Evolutionary conservation across 192 early-diverging fungal genomes (phyloP), one percentile per base, ranked within the genome.

Genomic region (Coemansia umbellata): DNA sequence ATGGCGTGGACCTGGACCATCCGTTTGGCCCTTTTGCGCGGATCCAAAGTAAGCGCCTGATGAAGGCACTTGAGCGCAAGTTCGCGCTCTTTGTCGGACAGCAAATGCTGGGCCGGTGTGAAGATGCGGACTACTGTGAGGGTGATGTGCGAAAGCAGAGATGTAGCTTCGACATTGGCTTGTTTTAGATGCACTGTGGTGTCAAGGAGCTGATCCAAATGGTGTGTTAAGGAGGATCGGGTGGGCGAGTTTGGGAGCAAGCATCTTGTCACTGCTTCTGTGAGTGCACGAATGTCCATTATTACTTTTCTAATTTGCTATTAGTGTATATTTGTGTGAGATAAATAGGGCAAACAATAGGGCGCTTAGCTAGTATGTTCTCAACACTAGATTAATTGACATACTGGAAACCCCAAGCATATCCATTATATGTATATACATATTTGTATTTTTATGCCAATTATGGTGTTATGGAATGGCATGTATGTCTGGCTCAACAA

Each of bases 11-110:
- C 68, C 10, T 64, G 28, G 2, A 14, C 6, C 52, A 64, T 43
- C 1, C 40, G 66, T 14, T 42, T 3, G 2, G 7, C 15, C 18
- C n/a, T 27, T 19, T 45, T 48, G 31, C 47, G 54, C 3, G 8
- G 31, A 32, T 61, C 55, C 18, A 36, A 32, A 1, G 50, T 54
- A 18, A 71, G 52, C 1, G 68, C 61, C 26, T 63, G 50, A 0
- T 19, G 28, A 5, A 64, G 18, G 10, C 47, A 58, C 19, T 51
- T 28, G 2, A 71, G 61, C 0, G 55, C 45, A 15, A 64, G 35
- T 18, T 71, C 68, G 2, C 56, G 50, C 47, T 71, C 68, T 28
- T 57, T 47, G 23, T 71, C 68, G 1, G 47, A 47, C 5, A 71
- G 23, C 27, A n/a, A 14, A 0, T 19, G 14, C 6, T 19, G 27